Conservation (phyloP, 2,329 filamentous ascomycete genomes). For the Ophiostoma ulmi region DNA sequence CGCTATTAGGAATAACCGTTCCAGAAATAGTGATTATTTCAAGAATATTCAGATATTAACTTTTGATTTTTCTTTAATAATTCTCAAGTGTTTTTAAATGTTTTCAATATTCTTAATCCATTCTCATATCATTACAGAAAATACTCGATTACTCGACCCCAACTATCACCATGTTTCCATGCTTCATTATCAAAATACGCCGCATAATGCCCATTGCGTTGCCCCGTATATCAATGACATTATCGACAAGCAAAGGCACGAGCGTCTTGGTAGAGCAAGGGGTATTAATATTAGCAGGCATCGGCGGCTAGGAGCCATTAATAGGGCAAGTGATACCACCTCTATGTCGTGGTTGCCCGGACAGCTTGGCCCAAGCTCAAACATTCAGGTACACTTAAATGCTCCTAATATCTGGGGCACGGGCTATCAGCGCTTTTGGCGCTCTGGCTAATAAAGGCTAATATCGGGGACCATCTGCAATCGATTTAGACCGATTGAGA, state of each 20-base stretch:
- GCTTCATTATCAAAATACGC: neutral
- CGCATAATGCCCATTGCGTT: neutral
- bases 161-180: neutral
- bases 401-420: neutral
- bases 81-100: too few relatives aligned
- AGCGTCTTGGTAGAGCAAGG: neutral
- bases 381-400: too few relatives aligned
- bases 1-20: too few relatives aligned
- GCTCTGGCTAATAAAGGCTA: too few relatives aligned
- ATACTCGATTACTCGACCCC: too few relatives aligned
- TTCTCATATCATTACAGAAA: too few relatives aligned
- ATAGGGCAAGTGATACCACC: too few relatives aligned
- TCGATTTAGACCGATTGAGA: neutral
- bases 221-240: slow-evolving; percentile 5
- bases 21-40: too few relatives aligned
- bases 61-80: too few relatives aligned
- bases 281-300: neutral
- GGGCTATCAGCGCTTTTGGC: neutral
- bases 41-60: too few relatives aligned
- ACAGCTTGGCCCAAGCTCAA: slow-evolving; percentile 28
- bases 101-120: too few relatives aligned
- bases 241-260: neutral
- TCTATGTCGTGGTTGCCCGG: slow-evolving; percentile 25
- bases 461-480: neutral
- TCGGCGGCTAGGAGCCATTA: too few relatives aligned